Evolutionary conservation across 352 stramenopile species (phyloP), one percentile per base, ranked within the genome.

Genomic region (Chrysophaeum taylorii): DNA sequence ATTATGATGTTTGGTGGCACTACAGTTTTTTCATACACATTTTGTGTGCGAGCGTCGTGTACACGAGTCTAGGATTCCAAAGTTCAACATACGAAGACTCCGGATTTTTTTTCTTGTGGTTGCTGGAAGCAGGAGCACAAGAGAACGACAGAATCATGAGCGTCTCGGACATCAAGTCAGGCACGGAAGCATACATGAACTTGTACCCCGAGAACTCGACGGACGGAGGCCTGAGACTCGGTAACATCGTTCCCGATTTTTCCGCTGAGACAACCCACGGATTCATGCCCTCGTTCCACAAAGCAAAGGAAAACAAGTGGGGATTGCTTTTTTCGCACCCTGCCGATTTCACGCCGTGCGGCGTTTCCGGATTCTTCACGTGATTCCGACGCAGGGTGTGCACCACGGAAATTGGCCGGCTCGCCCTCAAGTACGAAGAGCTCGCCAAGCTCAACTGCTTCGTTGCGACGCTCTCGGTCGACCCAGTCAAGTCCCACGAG

Each of bases 211-310:
- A 79, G 68, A 68, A 35, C 48, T 78, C 72, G n/a, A 79, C 77
- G 23, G 77, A 82, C 61, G 77, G 73, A 70, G 53, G 5, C 31
- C 45, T 82, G 0, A 72, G 75, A 27, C 53, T 80, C 16, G 75
- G 75, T 0, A 82, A 80, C 68, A 77, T 82, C 53, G 70, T 82
- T n/a, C 77, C 77, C n/a, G 77, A 82, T 53, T 82, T 82, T 70
- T 64, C 45, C 41, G 70, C 70, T 18, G 75, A 82, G 37, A 82
- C 75, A n/a, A 81, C 76, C 18, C 76, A 81, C 38, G 76, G 76
- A 27, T 61, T 61, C 41, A 77, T 68, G 63, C 54, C 72, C 50
- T 79, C 70, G 33, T 79, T 80, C 74, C 77, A 76, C 57, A 70
- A 80, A 69, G 80, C 75, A 73, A 82, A 80, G 66, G 69, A 79